Evolutionary conservation across 2,329 filamentous ascomycete genomes (phyloP).

Genomic region (Colletotrichum orbiculare): DNA sequence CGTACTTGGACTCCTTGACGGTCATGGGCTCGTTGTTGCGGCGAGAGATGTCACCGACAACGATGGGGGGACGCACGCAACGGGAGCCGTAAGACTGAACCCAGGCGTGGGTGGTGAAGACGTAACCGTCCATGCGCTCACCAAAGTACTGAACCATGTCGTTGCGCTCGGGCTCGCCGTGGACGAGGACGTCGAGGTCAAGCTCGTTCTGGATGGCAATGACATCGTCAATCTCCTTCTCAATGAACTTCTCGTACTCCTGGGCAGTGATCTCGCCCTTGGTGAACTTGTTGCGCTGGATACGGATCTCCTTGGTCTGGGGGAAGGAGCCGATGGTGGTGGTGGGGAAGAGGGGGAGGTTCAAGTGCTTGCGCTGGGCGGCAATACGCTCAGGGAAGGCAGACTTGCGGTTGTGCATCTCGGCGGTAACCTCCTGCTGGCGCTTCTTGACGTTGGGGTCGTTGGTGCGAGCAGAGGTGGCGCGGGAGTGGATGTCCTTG

Average conservation of each 20-base stretch:
- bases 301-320: constrained; percentile 98
- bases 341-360: constrained; percentile 96
- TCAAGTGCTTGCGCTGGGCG: constrained; percentile 91
- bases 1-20: constrained; percentile 99
- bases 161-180: constrained; percentile 99
- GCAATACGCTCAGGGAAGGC: constrained; percentile 86
- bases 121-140: constrained; percentile 95
- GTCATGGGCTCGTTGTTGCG: constrained; percentile 87
- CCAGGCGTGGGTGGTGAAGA: constrained; percentile 99
- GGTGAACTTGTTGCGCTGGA: constrained; percentile 97
- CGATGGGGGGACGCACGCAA: constrained; percentile 97
- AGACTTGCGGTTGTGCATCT: constrained; percentile 93
- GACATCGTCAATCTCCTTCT: constrained; percentile 96
- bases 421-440: constrained; percentile 84
- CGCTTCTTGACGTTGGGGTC: constrained; percentile 97
- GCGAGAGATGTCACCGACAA: constrained; percentile 98
- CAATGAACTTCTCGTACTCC: constrained; percentile 98
- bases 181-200: constrained; percentile 94
- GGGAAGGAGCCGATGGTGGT: constrained; percentile 99
- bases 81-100: constrained; percentile 98
- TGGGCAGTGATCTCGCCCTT: constrained; percentile 94
- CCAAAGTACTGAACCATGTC: constrained; percentile 99
- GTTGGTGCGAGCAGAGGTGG: constrained; percentile 94
- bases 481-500: constrained; percentile 90
- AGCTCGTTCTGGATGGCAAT: constrained; percentile 99